Evolutionary conservation across 345 rosid species (phyloP).

Genomic region (Eucalyptus tenuipes): DNA sequence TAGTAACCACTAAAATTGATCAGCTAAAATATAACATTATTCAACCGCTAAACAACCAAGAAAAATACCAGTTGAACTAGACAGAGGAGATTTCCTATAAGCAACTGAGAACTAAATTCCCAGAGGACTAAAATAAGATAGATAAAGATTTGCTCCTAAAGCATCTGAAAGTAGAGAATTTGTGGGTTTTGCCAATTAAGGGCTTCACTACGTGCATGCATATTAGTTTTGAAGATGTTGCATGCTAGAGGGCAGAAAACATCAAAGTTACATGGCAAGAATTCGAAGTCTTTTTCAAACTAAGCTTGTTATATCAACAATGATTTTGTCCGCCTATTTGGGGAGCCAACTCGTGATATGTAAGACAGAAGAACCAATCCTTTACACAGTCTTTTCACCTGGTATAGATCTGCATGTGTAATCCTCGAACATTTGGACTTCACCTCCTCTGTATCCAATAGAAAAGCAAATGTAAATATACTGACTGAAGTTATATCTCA

Average conservation of each 20-base stretch:
- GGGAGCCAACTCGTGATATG: neutral
- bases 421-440: constrained; percentile 72
- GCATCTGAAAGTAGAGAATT: neutral
- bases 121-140: neutral
- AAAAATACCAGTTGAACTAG: neutral
- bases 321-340: neutral
- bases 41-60: neutral
- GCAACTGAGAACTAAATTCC: neutral
- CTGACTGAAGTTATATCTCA: neutral
- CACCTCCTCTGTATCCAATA: constrained; percentile 45
- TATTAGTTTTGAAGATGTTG: neutral
- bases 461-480: neutral
- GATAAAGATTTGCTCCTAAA: neutral
- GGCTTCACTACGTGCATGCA: neutral
- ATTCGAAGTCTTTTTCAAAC: neutral
- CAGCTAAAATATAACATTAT: neutral
- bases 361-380: neutral
- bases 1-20: neutral
- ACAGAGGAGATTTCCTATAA: neutral
- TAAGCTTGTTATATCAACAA: neutral
- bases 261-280: neutral
- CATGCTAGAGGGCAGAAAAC: neutral
- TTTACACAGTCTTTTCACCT: constrained; percentile 16
- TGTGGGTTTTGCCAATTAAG: neutral
- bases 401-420: constrained; percentile 67